phyloP scores from a whole-genome alignment of 2,329 filamentous ascomycete genomes.

The Plenodomus biglobosus region DNA sequence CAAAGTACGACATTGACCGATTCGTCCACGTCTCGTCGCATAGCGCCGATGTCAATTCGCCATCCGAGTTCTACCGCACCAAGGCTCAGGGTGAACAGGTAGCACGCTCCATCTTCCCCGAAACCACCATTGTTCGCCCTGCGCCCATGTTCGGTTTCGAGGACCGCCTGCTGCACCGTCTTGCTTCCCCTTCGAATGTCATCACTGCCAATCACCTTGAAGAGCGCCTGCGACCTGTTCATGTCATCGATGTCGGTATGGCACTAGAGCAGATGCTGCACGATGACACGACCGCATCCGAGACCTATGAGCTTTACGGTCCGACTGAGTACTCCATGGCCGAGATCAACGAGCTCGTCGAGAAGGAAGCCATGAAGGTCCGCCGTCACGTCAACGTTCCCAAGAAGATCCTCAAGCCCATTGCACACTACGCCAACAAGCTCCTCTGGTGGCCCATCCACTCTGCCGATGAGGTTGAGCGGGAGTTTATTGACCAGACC shows the following conservation, averaged over 20 bases:
- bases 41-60: conserved; percentile 78
- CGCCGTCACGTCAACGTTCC: conserved; percentile 90
- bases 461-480: conserved; percentile 82
- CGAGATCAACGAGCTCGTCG: conserved; percentile 84
- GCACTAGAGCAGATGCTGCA: conserved; percentile 88
- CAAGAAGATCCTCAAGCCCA: conserved; percentile 74
- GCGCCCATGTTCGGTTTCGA: conserved; percentile 94
- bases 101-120: conserved; percentile 86
- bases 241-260: conserved; percentile 86
- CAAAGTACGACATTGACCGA: conserved; percentile 96
- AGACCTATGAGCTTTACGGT: conserved; percentile 94
- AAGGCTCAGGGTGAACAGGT: conserved; percentile 87
- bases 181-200: conserved; percentile 77
- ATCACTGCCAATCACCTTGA: conserved; percentile 93
- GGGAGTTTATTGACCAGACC: conserved; percentile 88
- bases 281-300: conserved; percentile 83
- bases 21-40: conserved; percentile 97
- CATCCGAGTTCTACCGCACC: conserved; percentile 86
- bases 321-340: conserved; percentile 88
- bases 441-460: conserved; percentile 85
- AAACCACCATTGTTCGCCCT: conserved; percentile 94
- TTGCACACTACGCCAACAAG: conserved; percentile 74
- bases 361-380: conserved; percentile 88
- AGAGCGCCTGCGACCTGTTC: conserved; percentile 87
- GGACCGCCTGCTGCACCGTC: conserved; percentile 83